These are phyloP conservation scores for Pouteria campechiana DNA, from an alignment of 179 eudicot genomes.

Conservation along the genomic window DNA sequence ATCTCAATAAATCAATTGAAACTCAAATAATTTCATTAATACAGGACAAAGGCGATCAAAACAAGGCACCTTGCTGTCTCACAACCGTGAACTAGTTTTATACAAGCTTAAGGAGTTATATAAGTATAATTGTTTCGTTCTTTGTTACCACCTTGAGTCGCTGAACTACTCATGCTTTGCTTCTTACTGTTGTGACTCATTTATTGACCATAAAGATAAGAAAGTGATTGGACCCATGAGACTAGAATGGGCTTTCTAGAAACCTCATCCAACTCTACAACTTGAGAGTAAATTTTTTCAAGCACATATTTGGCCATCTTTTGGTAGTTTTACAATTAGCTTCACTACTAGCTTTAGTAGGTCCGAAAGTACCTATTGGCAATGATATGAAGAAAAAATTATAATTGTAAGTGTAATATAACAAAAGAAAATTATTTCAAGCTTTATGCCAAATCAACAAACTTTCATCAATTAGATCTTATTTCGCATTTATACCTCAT, in stretches of 20 bases:
- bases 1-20: background rate
- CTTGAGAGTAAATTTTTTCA: slow-evolving; percentile 53
- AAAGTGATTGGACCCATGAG: slow-evolving; percentile 90
- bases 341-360: slow-evolving; percentile 79
- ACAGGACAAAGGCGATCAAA: background rate
- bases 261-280: slow-evolving; percentile 94
- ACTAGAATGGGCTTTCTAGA: slow-evolving; percentile 70
- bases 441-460: no score
- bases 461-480: no score
- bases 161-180: slow-evolving; percentile 4
- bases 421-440: no score
- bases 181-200: no score
- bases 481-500: no score
- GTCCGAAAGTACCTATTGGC: slow-evolving; percentile 46
- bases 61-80: slow-evolving; percentile 7
- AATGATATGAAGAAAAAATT: no score
- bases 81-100: slow-evolving; percentile 35
- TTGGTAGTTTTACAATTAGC: slow-evolving; percentile 47
- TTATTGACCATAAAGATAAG: slow-evolving; percentile 60
- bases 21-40: slow-evolving; percentile 1
- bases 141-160: slow-evolving; percentile 9
- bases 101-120: slow-evolving; percentile 19
- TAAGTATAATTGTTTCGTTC: slow-evolving; percentile 13
- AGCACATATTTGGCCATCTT: slow-evolving; percentile 59
- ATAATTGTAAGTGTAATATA: no score